Conservation (phyloP, 495 filamentous ascomycete genomes). For the Penicillium daleae region DNA sequence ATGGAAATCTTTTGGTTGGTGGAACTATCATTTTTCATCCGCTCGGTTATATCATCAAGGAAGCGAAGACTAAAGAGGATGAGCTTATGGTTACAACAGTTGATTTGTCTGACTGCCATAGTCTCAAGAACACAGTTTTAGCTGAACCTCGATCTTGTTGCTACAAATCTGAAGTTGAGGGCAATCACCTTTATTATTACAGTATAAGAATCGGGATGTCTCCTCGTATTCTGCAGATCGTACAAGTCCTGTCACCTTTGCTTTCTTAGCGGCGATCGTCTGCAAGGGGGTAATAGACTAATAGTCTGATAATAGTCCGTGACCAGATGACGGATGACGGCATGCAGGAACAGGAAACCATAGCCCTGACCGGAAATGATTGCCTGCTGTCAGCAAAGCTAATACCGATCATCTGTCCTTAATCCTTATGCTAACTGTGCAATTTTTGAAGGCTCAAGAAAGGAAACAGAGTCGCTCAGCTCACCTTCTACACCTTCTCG, state of each 20-base stretch:
- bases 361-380: neutral
- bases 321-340: neutral
- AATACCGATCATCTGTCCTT: neutral
- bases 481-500: too few species aligned
- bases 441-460: too few species aligned
- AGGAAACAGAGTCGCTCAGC: too few species aligned
- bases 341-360: neutral
- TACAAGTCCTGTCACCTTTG: neutral
- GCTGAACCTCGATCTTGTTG: neutral
- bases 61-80: too few species aligned
- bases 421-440: too few species aligned
- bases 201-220: neutral
- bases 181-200: neutral
- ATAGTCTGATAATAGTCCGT: neutral
- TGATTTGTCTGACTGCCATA: too few species aligned
- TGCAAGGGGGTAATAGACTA: neutral
- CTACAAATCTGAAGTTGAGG: neutral
- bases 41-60: too few species aligned
- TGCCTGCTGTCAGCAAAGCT: neutral
- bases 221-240: neutral
- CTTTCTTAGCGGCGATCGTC: neutral
- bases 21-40: too few species aligned
- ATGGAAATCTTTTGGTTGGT: too few species aligned
- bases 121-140: too few species aligned
- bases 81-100: too few species aligned